These are phyloP conservation scores for Amanita rubescens DNA, from an alignment of 768 basidiomycete genomes.

Conservation along the genomic window DNA sequence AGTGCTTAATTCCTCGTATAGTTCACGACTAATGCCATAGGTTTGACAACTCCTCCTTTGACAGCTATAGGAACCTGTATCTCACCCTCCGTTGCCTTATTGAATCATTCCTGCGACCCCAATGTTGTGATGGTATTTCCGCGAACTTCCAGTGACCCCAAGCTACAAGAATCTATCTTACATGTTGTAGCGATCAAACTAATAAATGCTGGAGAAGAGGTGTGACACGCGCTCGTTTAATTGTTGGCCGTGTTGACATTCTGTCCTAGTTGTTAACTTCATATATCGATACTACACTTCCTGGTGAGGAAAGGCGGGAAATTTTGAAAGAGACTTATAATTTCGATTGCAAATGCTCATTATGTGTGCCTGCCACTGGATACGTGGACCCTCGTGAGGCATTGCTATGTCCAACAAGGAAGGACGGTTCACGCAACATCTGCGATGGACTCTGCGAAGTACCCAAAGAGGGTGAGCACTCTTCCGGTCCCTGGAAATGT, in stretches of 20 bases:
- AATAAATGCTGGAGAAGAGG: conserved; percentile 66
- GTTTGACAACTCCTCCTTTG: conserved; percentile 71
- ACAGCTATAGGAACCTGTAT: conserved; percentile 80
- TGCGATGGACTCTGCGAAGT: conserved; percentile 61
- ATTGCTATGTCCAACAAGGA: conserved; percentile 55
- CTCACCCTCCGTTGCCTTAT: conserved; percentile 69
- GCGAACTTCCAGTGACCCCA: conserved; percentile 28
- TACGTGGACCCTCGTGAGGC: conserved; percentile 59
- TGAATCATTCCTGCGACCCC: conserved; percentile 85
- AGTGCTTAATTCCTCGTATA: conserved; percentile 23
- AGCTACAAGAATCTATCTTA: conserved; percentile 51
- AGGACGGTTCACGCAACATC: neutral
- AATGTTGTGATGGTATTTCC: conserved; percentile 94
- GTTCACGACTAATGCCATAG: conserved; percentile 92
- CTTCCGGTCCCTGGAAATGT: neutral
- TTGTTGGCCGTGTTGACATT: neutral
- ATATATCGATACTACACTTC: conserved; percentile 82
- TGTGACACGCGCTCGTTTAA: conserved; percentile 23
- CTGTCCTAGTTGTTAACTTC: conserved; percentile 60
- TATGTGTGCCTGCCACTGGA: conserved; percentile 40
- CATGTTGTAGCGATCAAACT: conserved; percentile 65
- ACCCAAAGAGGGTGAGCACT: conserved; percentile 48
- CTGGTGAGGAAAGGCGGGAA: conserved; percentile 43
- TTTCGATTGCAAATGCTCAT: conserved; percentile 70
- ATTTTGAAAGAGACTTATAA: conserved; percentile 66